phyloP scores from a whole-genome alignment of 768 basidiomycete species.

The Suillus weaverae region DNA sequence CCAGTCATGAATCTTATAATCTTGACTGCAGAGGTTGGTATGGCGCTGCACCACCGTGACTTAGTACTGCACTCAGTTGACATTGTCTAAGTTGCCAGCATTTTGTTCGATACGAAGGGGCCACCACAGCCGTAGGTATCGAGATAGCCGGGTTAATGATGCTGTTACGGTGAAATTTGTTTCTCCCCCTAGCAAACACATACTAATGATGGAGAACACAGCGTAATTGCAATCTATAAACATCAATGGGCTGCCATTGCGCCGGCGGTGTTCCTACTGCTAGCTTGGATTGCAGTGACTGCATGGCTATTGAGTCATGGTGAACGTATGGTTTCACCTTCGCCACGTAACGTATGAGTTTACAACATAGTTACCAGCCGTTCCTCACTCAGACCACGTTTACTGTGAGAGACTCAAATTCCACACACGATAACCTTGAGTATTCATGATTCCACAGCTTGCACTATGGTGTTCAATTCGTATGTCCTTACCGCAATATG shows the following conservation, averaged over 20 bases:
- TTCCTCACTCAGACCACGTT: constrained; percentile 7
- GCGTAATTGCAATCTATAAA: constrained; percentile 20
- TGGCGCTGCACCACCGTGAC: neutral
- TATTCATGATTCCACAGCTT: constrained; percentile 30
- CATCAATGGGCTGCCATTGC: constrained; percentile 10
- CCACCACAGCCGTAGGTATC: constrained; percentile 43
- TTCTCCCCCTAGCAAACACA: neutral
- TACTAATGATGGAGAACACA: neutral
- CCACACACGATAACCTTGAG: constrained; percentile 32
- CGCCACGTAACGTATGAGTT: constrained; percentile 5
- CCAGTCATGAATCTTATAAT: neutral
- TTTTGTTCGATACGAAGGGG: constrained; percentile 53
- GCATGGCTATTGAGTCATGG: constrained; percentile 55
- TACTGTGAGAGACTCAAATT: constrained; percentile 14
- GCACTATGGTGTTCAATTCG: constrained; percentile 41
- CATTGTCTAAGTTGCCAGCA: constrained; percentile 37
- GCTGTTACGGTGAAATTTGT: constrained; percentile 38
- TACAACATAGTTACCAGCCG: constrained; percentile 9
- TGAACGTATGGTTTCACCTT: constrained; percentile 40
- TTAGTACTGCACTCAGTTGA: neutral
- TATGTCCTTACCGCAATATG: constrained; percentile 12
- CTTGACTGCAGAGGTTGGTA: neutral
- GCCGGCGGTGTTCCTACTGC: constrained; percentile 31
- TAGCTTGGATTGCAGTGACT: constrained; percentile 48
- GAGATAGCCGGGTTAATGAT: constrained; percentile 43